These are phyloP conservation scores for Alisma plantagoaquatica DNA, from an alignment of 106 monocot species.

Conservation along the genomic window DNA sequence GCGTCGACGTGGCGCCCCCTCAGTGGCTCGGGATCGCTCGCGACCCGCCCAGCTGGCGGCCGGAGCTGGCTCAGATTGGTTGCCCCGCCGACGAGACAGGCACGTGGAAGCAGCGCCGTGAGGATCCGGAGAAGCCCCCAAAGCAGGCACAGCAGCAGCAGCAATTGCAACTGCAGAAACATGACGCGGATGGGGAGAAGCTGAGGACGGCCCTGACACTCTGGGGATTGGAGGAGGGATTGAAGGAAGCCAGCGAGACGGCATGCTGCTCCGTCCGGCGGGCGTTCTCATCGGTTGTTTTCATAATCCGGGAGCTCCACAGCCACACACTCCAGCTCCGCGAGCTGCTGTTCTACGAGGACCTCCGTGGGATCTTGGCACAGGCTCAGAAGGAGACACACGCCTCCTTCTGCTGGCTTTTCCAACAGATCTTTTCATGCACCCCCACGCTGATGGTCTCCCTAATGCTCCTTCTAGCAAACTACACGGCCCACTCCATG, in stretches of 20 bases:
- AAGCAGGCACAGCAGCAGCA: too few species aligned
- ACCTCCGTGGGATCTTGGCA: not conserved
- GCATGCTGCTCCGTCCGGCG: conserved; percentile 7
- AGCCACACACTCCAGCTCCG: conserved; percentile 11
- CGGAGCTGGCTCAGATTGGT: not conserved
- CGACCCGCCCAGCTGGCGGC: not conserved
- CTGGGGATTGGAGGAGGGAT: not conserved
- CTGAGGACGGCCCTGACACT: not conserved
- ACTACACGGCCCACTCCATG: conserved; percentile 17
- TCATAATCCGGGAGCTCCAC: conserved; percentile 19
- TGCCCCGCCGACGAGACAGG: too few species aligned
- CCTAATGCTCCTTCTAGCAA: conserved; percentile 14
- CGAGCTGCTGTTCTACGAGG: not conserved
- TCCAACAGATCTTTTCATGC: conserved; percentile 3
- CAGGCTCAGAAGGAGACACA: conserved; percentile 2
- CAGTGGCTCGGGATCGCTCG: not conserved
- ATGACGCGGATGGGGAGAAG: too few species aligned
- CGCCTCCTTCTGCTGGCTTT: conserved; percentile 13
- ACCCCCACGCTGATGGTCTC: conserved; percentile 14
- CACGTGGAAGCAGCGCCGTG: too few species aligned
- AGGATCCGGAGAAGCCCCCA: too few species aligned
- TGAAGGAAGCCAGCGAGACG: too few species aligned
- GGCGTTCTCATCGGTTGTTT: conserved; percentile 12
- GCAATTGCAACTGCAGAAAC: too few species aligned
- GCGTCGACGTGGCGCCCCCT: not conserved